Evolutionary conservation across 225 moss, liverwort and hornwort genomes (phyloP).

Genomic region (Sphagnum tenellum): DNA sequence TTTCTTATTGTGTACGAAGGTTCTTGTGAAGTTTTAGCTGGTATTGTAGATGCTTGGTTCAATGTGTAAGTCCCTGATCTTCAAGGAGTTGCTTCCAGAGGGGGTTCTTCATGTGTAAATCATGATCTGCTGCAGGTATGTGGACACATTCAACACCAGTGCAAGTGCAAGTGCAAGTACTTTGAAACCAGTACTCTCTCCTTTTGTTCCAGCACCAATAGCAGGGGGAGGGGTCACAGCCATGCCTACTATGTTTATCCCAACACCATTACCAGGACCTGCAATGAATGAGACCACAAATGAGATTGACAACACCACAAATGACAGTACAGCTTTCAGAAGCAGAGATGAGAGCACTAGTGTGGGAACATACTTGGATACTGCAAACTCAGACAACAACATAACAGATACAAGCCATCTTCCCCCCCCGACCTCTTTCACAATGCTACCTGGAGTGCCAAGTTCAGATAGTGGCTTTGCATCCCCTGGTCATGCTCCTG

Average conservation of each 20-base stretch:
- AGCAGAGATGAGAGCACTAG: constrained; percentile 31
- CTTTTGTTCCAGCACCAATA: constrained; percentile 56
- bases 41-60: too few species aligned
- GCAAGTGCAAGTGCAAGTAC: constrained; percentile 25
- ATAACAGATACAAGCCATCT: constrained; percentile 14
- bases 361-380: constrained; percentile 18
- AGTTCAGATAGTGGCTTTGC: constrained; percentile 35
- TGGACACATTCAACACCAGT: constrained; percentile 91
- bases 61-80: too few species aligned
- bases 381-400: constrained; percentile 21
- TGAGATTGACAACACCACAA: constrained; percentile 27
- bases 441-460: constrained; percentile 19
- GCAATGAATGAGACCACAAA: constrained; percentile 28
- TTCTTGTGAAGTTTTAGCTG: too few species aligned
- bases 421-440: constrained; percentile 1
- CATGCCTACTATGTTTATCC: constrained; percentile 77
- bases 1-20: neutral
- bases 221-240: constrained; percentile 36
- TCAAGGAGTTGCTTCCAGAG: too few species aligned
- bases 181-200: constrained; percentile 47
- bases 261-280: constrained; percentile 33
- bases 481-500: constrained; percentile 20
- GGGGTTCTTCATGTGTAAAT: too few species aligned
- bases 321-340: constrained; percentile 25
- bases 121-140: constrained; percentile 47